Evolutionary conservation across 2,329 filamentous ascomycete genomes (phyloP).

Genomic region (Calonectria honghensis): DNA sequence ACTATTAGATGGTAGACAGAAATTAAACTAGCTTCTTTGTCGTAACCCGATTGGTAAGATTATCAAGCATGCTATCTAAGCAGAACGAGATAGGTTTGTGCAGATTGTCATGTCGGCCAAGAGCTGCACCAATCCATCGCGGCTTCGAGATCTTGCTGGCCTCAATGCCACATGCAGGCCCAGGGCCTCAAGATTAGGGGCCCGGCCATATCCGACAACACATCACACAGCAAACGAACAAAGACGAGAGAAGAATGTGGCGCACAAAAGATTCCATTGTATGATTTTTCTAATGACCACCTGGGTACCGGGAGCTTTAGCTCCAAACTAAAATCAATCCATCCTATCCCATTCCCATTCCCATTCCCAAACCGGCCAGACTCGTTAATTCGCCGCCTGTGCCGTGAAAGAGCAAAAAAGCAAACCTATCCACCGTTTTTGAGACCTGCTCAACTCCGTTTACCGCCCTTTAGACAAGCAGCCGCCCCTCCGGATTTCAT

Average conservation of each 20-base stretch:
- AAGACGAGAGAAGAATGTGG: neutral
- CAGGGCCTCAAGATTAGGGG: neutral
- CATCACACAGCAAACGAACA: neutral
- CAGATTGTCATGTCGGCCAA: neutral
- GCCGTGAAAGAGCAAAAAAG: slow-evolving; percentile 28
- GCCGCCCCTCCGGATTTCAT: slow-evolving; percentile 28
- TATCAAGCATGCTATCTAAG: neutral
- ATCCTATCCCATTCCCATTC: slow-evolving; percentile 18
- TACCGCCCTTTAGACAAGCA: slow-evolving; percentile 32
- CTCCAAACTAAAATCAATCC: slow-evolving; percentile 34
- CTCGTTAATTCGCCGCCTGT: slow-evolving; percentile 21
- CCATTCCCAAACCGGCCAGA: slow-evolving; percentile 16
- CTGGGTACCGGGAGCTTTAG: slow-evolving; percentile 26
- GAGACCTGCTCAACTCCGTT: slow-evolving; percentile 35
- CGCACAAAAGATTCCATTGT: slow-evolving; percentile 29
- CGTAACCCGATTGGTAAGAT: neutral
- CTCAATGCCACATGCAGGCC: neutral
- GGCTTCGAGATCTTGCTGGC: too few relatives aligned
- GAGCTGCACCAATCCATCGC: neutral
- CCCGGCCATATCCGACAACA: neutral
- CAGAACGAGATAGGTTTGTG: neutral
- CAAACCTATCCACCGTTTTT: slow-evolving; percentile 33
- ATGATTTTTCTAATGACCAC: slow-evolving; percentile 32
- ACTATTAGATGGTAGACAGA: neutral
- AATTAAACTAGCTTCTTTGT: neutral